Conservation (phyloP, 1,139 yeast genomes). For the Geotrichum carabidarum region DNA sequence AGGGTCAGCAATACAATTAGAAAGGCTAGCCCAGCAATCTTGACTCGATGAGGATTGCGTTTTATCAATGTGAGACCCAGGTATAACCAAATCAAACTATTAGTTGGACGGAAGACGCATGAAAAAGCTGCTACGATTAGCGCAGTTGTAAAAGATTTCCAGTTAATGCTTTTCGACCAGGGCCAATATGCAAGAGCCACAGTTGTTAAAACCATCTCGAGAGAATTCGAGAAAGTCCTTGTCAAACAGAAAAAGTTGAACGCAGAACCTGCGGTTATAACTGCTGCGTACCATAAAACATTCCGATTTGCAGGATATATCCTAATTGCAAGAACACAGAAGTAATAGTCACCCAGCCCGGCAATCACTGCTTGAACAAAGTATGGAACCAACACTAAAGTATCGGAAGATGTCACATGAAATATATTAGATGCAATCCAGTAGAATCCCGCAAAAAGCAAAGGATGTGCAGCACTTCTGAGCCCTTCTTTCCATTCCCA, state of each 20-base stretch:
- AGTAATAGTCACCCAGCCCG: conserved; percentile 61
- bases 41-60: conserved; percentile 12
- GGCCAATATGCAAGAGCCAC: conserved; percentile 75
- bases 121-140: conserved; percentile 30
- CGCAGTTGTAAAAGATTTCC: conserved; percentile 23
- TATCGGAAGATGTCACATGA: conserved; percentile 37
- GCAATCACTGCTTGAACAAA: conserved; percentile 66
- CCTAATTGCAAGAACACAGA: conserved; percentile 46
- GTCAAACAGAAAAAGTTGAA: conserved; percentile 80
- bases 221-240: conserved; percentile 78
- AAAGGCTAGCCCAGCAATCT: conserved; percentile 28
- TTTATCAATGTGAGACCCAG: conserved; percentile 46
- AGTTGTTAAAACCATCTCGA: conserved; percentile 70
- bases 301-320: conserved; percentile 26
- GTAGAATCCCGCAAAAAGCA: conserved; percentile 51
- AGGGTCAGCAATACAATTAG: conserved; percentile 34
- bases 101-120: conserved; percentile 72
- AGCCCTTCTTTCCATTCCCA: conserved; percentile 90
- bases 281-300: conserved; percentile 46
- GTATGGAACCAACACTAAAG: conserved; percentile 51
- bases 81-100: conserved; percentile 65
- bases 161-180: conserved; percentile 39
- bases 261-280: conserved; percentile 60
- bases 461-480: conserved; percentile 76
- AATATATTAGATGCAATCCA: conserved; percentile 29